Base-by-base conservation (phyloP, 1,284 basidiomycete species). In the Malassezia pachydermatis region DNA sequence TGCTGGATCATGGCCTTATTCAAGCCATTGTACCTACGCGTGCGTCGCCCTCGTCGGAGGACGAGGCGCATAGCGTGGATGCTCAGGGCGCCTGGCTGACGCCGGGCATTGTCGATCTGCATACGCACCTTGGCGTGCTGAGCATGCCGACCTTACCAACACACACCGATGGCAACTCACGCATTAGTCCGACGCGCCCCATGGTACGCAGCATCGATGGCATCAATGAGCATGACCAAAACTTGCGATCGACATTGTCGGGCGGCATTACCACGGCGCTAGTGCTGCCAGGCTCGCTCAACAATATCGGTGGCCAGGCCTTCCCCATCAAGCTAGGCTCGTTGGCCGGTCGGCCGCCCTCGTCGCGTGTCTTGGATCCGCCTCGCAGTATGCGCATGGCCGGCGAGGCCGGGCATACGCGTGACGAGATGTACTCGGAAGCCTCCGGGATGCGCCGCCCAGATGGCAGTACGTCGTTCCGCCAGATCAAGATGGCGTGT, bases 261-360 rank as follows among this genome's bases (percentile, higher is more conserved):
- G 82, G 82, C 19, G 81, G 81, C 5, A 78, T 86, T 16, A 86
- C 84, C 0, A 82, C 83, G 2, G 77, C 82, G 1, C 76, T 85
- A 41, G 73, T 82, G 13, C 73, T 82, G 1, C 81, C 80, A 0
- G 80, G 81, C 8, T 79, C 77, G 38, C 76, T 70, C 14, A 80
- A 81, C 72, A 76, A 77, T 27, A 81, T 84, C 39, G 82, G 82
- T 53, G 76, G 83, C 0, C 81, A 85, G 63, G 80, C 81, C 0
- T 83, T 81, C 60, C 74, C 81, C 42, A 76, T 84, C 56, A 85
- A 85, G 65, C 74, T 83, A 25, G 76, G 82, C 6, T 75, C 75
- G 54, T 80, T 81, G 2, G 27, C 63, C 63, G 30, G 36, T 20
- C 50, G 58, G 9, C 52, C 55, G 34, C 59, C 55, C 7, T 55